Evolutionary conservation across 2,329 filamentous ascomycete genomes (phyloP).

Genomic region (Malbranchea cinnamomea): DNA sequence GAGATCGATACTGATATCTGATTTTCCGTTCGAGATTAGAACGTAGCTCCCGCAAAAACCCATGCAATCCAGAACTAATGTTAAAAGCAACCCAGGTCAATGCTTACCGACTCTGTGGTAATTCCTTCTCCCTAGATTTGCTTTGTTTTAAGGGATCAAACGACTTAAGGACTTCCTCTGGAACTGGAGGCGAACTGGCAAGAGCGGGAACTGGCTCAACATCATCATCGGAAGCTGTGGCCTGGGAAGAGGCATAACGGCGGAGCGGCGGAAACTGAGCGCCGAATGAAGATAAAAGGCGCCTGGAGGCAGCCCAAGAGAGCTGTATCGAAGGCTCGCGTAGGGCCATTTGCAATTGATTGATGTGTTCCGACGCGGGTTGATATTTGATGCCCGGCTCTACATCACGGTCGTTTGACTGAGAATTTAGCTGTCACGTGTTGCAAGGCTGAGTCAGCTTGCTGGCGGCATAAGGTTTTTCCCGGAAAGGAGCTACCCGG

Average conservation of each 20-base stretch:
- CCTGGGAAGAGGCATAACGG: conserved; percentile 34
- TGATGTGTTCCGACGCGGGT: conserved; percentile 1
- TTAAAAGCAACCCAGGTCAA: neutral
- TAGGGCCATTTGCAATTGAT: conserved; percentile 21
- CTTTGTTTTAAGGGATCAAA: conserved; percentile 37
- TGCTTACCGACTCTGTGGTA: conserved; percentile 40
- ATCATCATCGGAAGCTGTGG: conserved; percentile 24
- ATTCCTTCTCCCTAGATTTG: conserved; percentile 26
- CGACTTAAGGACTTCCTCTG: conserved; percentile 27
- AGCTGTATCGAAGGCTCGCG: conserved; percentile 26
- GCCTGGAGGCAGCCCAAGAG: conserved; percentile 23
- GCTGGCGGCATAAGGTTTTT: no score
- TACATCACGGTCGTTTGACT: neutral
- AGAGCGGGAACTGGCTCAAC: conserved; percentile 36
- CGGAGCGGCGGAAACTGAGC: conserved; percentile 19
- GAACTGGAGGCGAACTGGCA: conserved; percentile 19
- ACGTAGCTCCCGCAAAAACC: neutral
- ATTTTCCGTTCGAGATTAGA: conserved; percentile 3
- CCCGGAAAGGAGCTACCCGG: no score
- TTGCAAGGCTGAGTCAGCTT: conserved; percentile 6
- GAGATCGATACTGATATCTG: conserved; percentile 89
- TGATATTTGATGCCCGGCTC: neutral
- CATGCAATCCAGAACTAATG: neutral
- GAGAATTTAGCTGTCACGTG: conserved; percentile 7
- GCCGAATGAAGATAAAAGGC: conserved; percentile 18